phyloP scores from a whole-genome alignment of 2,329 filamentous ascomycete genomes.

The Epichloe brachyelytri region DNA sequence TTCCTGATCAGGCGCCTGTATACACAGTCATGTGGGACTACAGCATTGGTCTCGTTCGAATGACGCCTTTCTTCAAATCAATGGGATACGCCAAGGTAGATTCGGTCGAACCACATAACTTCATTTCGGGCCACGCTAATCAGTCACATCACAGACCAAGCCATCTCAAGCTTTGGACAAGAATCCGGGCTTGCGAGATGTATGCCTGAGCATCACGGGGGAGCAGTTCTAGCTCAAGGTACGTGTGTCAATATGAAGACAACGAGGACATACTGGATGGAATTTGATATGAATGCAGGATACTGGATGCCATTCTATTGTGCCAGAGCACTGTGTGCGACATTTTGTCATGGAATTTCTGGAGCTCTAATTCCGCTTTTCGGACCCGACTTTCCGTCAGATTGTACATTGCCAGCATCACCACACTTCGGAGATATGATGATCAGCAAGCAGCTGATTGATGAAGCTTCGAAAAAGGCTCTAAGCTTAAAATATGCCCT shows the following conservation, averaged over 20 bases:
- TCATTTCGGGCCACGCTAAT: conserved; percentile 8
- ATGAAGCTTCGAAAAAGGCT: conserved; percentile 38
- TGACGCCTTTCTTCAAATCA: conserved; percentile 91
- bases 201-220: conserved; percentile 93
- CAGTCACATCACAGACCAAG: conserved; percentile 49
- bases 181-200: conserved; percentile 75
- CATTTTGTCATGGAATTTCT: conserved; percentile 77
- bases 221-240: conserved; percentile 84
- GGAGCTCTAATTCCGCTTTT: conserved; percentile 84
- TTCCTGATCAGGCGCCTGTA: conserved; percentile 51
- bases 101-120: neutral
- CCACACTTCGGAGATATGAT: conserved; percentile 54
- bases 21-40: conserved; percentile 95
- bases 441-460: conserved; percentile 45
- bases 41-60: conserved; percentile 82
- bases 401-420: conserved; percentile 54
- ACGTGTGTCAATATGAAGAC: conserved; percentile 17
- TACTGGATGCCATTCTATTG: conserved; percentile 95
- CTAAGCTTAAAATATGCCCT: neutral
- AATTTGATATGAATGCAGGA: conserved; percentile 34
- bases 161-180: conserved; percentile 69
- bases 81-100: conserved; percentile 73
- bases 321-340: conserved; percentile 75
- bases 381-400: conserved; percentile 62
- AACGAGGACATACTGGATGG: conserved; percentile 6